A percentile compares a stretch with the other conserved stretches of the same genome.
These are phyloP conservation scores for Irpex sp. DNA, from an alignment of 1,284 basidiomycete species.

Conservation along the genomic window DNA sequence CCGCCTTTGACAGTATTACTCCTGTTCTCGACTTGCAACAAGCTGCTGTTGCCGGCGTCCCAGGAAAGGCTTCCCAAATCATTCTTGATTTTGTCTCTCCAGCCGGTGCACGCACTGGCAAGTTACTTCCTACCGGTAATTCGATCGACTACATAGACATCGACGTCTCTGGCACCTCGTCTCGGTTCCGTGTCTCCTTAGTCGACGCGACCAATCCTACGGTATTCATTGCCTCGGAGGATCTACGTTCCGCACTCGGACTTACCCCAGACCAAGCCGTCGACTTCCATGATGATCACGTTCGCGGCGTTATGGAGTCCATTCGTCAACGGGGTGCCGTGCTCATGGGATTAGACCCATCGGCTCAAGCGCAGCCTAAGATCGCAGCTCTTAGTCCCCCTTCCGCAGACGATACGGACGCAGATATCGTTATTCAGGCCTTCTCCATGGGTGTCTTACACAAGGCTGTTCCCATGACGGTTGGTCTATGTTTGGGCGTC, in stretches of 20 bases:
- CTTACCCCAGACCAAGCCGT: conserved; percentile 16
- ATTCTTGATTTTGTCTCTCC: conserved; percentile 65
- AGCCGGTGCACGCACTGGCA: conserved; percentile 65
- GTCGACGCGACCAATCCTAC: conserved; percentile 77
- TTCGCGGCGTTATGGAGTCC: conserved; percentile 42
- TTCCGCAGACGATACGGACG: conserved; percentile 22
- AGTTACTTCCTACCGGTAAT: conserved; percentile 61
- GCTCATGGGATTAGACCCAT: conserved; percentile 62
- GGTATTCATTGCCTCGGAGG: conserved; percentile 49
- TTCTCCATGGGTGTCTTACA: conserved; percentile 73
- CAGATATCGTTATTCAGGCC: conserved; percentile 59
- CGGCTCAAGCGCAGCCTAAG: conserved; percentile 66
- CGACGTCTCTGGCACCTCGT: conserved; percentile 12
- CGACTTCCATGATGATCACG: conserved; percentile 23
- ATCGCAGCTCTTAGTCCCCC: conserved; percentile 55
- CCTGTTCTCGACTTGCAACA: conserved; percentile 50
- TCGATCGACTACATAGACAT: conserved; percentile 42
- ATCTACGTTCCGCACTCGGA: conserved; percentile 39
- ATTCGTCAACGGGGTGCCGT: conserved; percentile 56
- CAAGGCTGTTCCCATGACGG: conserved; percentile 73
- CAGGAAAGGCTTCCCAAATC: conserved; percentile 61
- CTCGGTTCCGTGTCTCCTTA: conserved; percentile 43
- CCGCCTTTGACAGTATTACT: conserved; percentile 19
- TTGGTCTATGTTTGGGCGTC: conserved; percentile 68
- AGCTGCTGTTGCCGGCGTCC: conserved; percentile 60